Conservation (phyloP, 805 yeast species). For the Sugiyamaella chiloensis region DNA sequence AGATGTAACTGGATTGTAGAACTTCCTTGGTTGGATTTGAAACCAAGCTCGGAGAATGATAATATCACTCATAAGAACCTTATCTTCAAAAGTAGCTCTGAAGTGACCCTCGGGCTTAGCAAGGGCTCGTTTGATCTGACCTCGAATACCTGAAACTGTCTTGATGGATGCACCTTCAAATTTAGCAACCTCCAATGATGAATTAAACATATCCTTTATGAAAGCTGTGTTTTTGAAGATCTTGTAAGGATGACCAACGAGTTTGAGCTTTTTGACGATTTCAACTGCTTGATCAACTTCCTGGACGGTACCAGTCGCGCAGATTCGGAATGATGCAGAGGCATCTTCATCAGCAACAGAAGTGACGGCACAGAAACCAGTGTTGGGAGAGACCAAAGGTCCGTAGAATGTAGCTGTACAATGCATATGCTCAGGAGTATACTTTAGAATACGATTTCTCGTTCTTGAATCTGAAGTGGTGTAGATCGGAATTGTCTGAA, state of each 20-base stretch:
- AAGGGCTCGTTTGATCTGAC: constrained; percentile 93
- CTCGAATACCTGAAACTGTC: constrained; percentile 96
- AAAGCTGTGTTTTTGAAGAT: constrained; percentile 95
- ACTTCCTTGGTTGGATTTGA: constrained; percentile 84
- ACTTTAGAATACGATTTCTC: constrained; percentile 94
- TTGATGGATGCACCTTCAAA: constrained; percentile 97
- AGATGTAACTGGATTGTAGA: constrained; percentile 95
- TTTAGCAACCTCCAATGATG: constrained; percentile 91
- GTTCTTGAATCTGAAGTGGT: constrained; percentile 98
- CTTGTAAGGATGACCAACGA: constrained; percentile 93
- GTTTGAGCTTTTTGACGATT: constrained; percentile 90
- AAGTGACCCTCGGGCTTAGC: constrained; percentile 92
- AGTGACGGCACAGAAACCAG: constrained; percentile 95
- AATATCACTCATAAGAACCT: constrained; percentile 77
- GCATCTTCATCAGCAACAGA: constrained; percentile 79
- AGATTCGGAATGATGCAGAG: constrained; percentile 86
- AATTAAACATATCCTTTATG: constrained; percentile 91
- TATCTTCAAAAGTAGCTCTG: constrained; percentile 97
- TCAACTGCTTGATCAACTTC: constrained; percentile 86
- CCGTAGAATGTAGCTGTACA: constrained; percentile 96
- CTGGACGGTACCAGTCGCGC: constrained; percentile 95
- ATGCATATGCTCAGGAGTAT: constrained; percentile 97
- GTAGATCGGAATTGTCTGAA: constrained; percentile 92
- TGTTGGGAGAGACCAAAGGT: constrained; percentile 94
- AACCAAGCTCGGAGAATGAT: constrained; percentile 94